Evolutionary conservation across 441 rosid genomes (phyloP), one percentile per base, ranked within the genome.

Genomic region (Pelargonium fulgidum): DNA sequence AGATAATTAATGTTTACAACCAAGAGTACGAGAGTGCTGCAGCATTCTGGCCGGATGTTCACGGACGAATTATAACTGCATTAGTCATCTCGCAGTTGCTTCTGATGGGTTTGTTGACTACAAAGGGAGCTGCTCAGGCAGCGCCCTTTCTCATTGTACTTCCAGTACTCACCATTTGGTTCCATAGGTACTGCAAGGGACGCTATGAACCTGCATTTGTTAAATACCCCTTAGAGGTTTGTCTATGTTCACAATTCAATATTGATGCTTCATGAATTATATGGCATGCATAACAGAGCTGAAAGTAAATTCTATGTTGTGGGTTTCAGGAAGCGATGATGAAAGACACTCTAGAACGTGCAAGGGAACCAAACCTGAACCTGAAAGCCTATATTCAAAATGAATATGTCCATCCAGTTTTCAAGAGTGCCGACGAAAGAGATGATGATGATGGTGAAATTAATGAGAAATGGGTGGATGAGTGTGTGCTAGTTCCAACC

Each of bases 1-100:
- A 95, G 99, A 87, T 95, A 67, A 95, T 95, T 73, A 95, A 95
- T 68, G 98, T 95, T 70, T 90, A 92, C 80, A 84, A 86, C 73
- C 96, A 95, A 64, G 83, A 86, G 79, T 95, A 95, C 13, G 99
- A 95, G 78, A 92, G 99, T 44, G 97, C 68, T 0, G 97, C 95
- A 26, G 88, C 88, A 73, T 95, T 90, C 81, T 88, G 97, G 99
- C 99, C 95, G 3, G 97, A 85, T 64, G 93, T 95, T 66, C 98
- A 95, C 65, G 88, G 89, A 14, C 93, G 97, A 44, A 47, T 95
- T 42, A 77, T 90, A 64, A 13, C 68, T 0, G 99, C 93, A 44
- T 74, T 90, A 76, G 65, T 92, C 54, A 90, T 90, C 70, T 89
- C 98, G 1, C 96, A 95, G 75, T 19, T 95, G 69, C 85, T 86